Percentiles rank a stretch among this genome's conserved stretches.
Evolutionary conservation across 2,329 filamentous ascomycete species (phyloP).

Genomic region (Aspergillus sp.): DNA sequence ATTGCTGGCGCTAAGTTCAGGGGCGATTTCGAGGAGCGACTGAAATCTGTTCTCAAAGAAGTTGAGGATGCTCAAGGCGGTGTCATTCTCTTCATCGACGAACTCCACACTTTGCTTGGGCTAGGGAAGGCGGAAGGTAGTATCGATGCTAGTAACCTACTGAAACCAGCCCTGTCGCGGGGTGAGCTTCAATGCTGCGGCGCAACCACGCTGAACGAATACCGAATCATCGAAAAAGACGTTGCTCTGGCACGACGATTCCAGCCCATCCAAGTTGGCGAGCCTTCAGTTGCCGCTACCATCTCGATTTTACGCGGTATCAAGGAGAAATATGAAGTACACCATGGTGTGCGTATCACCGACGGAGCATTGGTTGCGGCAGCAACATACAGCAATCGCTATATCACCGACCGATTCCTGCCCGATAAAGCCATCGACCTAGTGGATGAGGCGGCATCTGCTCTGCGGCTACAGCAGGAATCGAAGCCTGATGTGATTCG

Average conservation of each 20-base stretch:
- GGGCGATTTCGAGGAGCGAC: conserved; percentile 90
- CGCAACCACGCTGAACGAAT: conserved; percentile 90
- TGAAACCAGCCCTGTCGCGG: conserved; percentile 90
- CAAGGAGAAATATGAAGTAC: conserved; percentile 96
- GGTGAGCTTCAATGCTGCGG: conserved; percentile 95
- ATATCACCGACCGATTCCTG: conserved; percentile 92
- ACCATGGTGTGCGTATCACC: conserved; percentile 93
- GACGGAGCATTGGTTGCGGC: conserved; percentile 90
- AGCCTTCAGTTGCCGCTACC: conserved; percentile 87
- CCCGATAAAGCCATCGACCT: conserved; percentile 97
- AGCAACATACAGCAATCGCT: conserved; percentile 88
- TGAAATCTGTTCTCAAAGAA: conserved; percentile 89
- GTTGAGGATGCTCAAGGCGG: conserved; percentile 85
- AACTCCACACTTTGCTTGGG: conserved; percentile 86
- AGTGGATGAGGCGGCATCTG: conserved; percentile 92
- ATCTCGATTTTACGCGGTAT: conserved; percentile 95
- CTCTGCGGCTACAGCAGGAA: conserved; percentile 87
- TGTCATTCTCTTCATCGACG: conserved; percentile 93
- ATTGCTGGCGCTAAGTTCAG: conserved; percentile 95
- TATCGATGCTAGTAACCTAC: conserved; percentile 90
- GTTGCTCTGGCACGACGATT: conserved; percentile 89
- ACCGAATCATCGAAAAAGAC: conserved; percentile 92
- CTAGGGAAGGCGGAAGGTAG: conserved; percentile 94
- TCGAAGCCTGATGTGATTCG: conserved; percentile 95
- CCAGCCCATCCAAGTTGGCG: conserved; percentile 90